phyloP scores from a whole-genome alignment of 805 yeast genomes.

The Wickerhamomyces canadensis region DNA sequence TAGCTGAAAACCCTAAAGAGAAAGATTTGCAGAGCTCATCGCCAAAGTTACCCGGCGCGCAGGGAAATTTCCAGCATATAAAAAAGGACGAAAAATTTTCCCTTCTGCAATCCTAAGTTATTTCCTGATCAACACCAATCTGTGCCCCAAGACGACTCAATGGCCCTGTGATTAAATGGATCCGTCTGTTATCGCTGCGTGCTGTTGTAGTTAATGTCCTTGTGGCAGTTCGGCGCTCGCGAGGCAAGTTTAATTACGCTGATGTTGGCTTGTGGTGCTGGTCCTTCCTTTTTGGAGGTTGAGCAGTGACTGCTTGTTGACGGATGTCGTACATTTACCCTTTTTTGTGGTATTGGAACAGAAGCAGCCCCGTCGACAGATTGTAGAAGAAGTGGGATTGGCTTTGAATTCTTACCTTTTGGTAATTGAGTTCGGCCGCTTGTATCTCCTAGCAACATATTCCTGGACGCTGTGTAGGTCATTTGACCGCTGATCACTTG shows the following conservation, averaged over 20 bases:
- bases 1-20: too few relatives aligned
- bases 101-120: neutral
- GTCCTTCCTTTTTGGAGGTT: conserved; percentile 32
- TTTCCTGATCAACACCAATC: conserved; percentile 31
- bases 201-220: conserved; percentile 20
- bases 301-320: conserved; percentile 43
- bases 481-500: conserved; percentile 90
- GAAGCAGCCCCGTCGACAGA: conserved; percentile 98
- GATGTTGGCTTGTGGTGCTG: conserved; percentile 14
- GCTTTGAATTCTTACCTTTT: conserved; percentile 51
- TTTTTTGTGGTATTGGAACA: conserved; percentile 39
- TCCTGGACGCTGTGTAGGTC: conserved; percentile 99
- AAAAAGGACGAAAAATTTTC: conserved; percentile 8
- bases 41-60: conserved; percentile 2
- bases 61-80: conserved; percentile 2
- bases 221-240: conserved; percentile 62
- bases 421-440: conserved; percentile 32
- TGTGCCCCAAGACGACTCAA: conserved; percentile 48
- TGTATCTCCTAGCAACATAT: conserved; percentile 85
- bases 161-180: conserved; percentile 19
- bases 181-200: conserved; percentile 6
- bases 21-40: neutral
- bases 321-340: conserved; percentile 31
- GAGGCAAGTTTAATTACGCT: conserved; percentile 27
- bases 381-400: conserved; percentile 65